These are phyloP conservation scores for Coleophoma crateriformis DNA, from an alignment of 2,329 filamentous ascomycete species.

Conservation along the genomic window DNA sequence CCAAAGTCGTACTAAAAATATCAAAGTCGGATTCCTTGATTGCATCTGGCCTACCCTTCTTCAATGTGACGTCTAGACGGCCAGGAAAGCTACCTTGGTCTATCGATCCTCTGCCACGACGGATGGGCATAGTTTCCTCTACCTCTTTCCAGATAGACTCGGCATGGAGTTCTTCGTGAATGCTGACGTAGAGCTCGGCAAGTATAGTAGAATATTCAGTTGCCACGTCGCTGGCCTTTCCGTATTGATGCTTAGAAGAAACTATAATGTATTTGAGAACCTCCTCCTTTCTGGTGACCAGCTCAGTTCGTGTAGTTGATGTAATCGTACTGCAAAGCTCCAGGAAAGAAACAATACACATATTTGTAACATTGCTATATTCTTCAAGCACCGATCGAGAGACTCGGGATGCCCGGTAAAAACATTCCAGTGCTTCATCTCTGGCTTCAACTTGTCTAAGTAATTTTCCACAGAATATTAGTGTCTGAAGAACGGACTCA, in stretches of 20 bases:
- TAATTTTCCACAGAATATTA: not conserved
- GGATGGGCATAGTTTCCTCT: conserved; percentile 3
- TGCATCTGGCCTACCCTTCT: not conserved
- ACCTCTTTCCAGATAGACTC: conserved; percentile 2
- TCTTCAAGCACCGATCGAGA: not conserved
- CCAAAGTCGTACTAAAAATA: conserved; percentile 1
- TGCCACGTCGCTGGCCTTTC: not conserved
- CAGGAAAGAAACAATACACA: not conserved
- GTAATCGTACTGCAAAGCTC: not conserved
- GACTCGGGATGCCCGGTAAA: not conserved
- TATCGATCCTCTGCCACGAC: conserved; percentile 3
- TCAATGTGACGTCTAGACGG: conserved; percentile 3
- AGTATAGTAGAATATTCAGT: not conserved
- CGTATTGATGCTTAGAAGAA: not conserved
- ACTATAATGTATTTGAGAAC: not conserved
- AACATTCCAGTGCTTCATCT: not conserved
- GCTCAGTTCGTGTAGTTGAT: not conserved
- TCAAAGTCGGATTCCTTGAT: conserved; percentile 4
- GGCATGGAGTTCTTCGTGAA: conserved; percentile 5
- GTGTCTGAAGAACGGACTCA: not conserved
- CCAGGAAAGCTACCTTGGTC: conserved; percentile 1
- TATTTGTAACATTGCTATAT: not conserved
- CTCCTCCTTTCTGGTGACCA: not conserved
- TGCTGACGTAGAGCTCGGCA: not conserved
- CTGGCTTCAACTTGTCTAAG: not conserved